phyloP scores from a whole-genome alignment of 1,139 yeast species.

The Hansenula lynferdii region DNA sequence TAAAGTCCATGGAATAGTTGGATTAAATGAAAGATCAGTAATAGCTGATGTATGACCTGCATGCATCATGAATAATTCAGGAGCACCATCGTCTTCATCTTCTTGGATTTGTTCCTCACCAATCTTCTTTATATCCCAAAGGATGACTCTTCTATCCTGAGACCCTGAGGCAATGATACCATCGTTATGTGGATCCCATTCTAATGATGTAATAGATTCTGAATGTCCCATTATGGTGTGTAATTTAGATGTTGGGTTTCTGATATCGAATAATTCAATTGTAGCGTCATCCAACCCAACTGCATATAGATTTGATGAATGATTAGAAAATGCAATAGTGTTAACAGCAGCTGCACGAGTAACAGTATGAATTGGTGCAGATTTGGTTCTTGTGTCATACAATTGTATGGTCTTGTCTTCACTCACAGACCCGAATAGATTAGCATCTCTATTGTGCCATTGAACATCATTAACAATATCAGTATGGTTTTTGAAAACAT shows the following conservation, averaged over 20 bases:
- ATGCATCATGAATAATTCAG: constrained; percentile 80
- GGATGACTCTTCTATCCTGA: constrained; percentile 62
- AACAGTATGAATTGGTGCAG: constrained; percentile 28
- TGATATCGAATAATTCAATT: constrained; percentile 54
- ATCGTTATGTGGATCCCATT: constrained; percentile 68
- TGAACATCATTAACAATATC: constrained; percentile 71
- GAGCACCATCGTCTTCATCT: constrained; percentile 80
- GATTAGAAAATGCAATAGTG: constrained; percentile 59
- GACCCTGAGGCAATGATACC: constrained; percentile 73
- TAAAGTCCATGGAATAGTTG: constrained; percentile 62
- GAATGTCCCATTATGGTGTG: constrained; percentile 80
- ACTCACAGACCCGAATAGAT: constrained; percentile 62
- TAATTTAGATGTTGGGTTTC: constrained; percentile 41
- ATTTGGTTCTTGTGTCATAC: constrained; percentile 51
- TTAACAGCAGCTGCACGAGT: constrained; percentile 42
- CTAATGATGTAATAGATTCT: constrained; percentile 60
- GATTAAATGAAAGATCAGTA: constrained; percentile 68
- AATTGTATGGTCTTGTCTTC: constrained; percentile 66
- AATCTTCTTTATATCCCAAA: constrained; percentile 70
- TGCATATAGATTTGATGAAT: constrained; percentile 54
- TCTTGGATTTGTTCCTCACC: constrained; percentile 79
- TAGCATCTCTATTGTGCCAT: constrained; percentile 53
- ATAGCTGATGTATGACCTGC: constrained; percentile 82
- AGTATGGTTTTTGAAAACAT: constrained; percentile 33
- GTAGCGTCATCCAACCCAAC: constrained; percentile 69